Percentiles rank a stretch among this genome's conserved stretches.
These are phyloP conservation scores for Orbilia blumenaviensis DNA, from an alignment of 2,329 filamentous ascomycete genomes.

Conservation along the genomic window DNA sequence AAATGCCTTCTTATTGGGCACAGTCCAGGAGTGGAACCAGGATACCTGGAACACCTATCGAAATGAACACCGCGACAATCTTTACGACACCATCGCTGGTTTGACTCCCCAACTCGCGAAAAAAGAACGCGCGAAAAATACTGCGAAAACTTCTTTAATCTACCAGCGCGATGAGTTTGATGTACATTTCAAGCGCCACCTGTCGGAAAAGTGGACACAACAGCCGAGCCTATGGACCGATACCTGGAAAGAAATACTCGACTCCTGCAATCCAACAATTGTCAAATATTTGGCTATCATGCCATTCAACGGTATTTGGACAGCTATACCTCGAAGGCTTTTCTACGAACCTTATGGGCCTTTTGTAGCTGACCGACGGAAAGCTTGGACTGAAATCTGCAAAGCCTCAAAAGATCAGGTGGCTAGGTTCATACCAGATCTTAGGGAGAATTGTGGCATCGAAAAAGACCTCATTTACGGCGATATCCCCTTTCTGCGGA, in stretches of 20 bases:
- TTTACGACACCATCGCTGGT: neutral
- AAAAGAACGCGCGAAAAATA: neutral
- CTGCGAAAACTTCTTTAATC: neutral
- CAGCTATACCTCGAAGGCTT: neutral
- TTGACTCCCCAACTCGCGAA: neutral
- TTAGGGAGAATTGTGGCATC: neutral
- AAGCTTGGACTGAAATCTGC: neutral
- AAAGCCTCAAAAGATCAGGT: neutral
- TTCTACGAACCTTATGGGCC: neutral
- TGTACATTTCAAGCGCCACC: neutral
- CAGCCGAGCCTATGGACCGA: slow-evolving; percentile 2
- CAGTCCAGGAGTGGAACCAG: neutral
- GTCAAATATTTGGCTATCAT: slow-evolving; percentile 27
- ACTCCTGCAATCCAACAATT: slow-evolving; percentile 6
- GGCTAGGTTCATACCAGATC: neutral
- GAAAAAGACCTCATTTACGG: neutral
- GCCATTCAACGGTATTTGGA: slow-evolving; percentile 8
- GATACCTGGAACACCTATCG: neutral
- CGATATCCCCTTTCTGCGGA: neutral
- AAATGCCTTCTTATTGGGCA: neutral
- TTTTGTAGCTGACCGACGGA: neutral
- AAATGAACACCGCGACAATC: too few species aligned
- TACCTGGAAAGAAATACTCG: neutral
- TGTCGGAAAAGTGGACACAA: neutral
- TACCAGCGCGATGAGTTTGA: neutral